A percentile compares a stretch with the other conserved stretches of the same genome.
Conservation (phyloP, 768 basidiomycete species). For the Chalciporus sphaerocephalus region DNA sequence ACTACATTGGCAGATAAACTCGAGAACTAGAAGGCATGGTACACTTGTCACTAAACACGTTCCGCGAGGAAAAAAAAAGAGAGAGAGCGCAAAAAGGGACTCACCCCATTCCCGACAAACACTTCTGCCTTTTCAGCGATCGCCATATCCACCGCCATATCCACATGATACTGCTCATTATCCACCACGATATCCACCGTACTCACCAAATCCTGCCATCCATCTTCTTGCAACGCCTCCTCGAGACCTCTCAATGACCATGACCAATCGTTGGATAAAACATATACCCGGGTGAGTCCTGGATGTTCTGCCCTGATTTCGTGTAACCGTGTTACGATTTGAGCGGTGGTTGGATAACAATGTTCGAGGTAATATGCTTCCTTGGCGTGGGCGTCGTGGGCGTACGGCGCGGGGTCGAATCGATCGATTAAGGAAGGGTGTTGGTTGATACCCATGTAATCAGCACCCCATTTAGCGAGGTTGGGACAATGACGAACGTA, state of each 20-base stretch:
- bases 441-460: constrained; percentile 46
- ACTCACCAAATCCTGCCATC: constrained; percentile 47
- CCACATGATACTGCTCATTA: constrained; percentile 43
- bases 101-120: constrained; percentile 58
- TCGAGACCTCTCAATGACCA: constrained; percentile 40
- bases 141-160: constrained; percentile 57
- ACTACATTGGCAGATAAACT: constrained; percentile 49
- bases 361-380: constrained; percentile 9
- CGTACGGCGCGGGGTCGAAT: constrained; percentile 28
- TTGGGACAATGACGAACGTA: constrained; percentile 49
- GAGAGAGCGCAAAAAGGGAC: constrained; percentile 19
- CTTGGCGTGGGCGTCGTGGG: background rate
- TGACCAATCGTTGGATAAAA: constrained; percentile 51
- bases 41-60: too few species aligned
- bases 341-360: constrained; percentile 40
- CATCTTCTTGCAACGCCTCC: constrained; percentile 38
- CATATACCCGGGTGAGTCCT: constrained; percentile 35
- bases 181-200: constrained; percentile 41
- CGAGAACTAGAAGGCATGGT: constrained; percentile 35
- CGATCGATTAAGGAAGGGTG: constrained; percentile 36
- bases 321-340: constrained; percentile 39
- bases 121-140: constrained; percentile 54
- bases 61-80: background rate
- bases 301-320: constrained; percentile 33
- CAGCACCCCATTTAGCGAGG: constrained; percentile 37